Percentiles rank a stretch among this genome's conserved stretches.
These are phyloP conservation scores for Neurospora sp. DNA, from an alignment of 495 filamentous ascomycete genomes.

Conservation along the genomic window DNA sequence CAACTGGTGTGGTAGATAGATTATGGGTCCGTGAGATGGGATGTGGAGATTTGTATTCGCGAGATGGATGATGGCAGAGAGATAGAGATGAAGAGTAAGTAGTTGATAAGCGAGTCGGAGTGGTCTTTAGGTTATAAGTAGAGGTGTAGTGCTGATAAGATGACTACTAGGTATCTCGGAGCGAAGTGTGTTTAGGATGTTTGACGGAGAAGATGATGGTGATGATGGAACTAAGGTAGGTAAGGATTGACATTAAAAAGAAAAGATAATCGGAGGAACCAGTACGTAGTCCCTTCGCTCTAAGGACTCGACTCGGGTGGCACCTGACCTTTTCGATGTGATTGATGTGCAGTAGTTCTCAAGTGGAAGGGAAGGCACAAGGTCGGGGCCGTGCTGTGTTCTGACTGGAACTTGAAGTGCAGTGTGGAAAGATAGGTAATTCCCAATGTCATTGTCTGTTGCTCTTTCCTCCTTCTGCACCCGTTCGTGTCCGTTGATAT, in stretches of 20 bases:
- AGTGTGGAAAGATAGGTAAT: background rate
- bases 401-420: background rate
- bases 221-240: background rate
- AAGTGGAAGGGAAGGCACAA: background rate
- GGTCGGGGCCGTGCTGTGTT: background rate
- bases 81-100: background rate
- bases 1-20: background rate
- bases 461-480: background rate
- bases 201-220: background rate
- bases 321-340: background rate
- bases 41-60: background rate
- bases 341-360: background rate
- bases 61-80: background rate
- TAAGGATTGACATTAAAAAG: background rate
- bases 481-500: background rate
- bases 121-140: background rate
- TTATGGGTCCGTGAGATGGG: background rate
- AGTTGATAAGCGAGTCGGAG: background rate
- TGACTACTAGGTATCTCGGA: background rate
- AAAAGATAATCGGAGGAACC: background rate
- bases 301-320: background rate
- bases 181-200: background rate
- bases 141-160: background rate
- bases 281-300: background rate
- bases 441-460: background rate